Base-by-base conservation (phyloP, 108 stramenopile species). In the Pseudonitzschia multistriata region DNA sequence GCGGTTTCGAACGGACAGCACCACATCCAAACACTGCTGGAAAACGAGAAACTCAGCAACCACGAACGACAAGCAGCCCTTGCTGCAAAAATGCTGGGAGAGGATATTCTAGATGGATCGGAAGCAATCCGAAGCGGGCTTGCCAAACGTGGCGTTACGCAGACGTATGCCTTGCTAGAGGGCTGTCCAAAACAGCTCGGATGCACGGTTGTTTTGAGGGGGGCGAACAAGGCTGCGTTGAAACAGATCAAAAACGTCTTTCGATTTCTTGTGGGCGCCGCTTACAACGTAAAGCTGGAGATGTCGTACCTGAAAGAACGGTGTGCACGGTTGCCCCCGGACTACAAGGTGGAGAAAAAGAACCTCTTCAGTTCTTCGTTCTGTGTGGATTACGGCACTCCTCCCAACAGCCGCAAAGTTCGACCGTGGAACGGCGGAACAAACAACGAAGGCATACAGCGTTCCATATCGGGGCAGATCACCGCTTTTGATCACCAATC, bases 231-330 rank as follows among this genome's bases (percentile, higher is more conserved):
- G 17, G 73, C 69, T 36, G 85, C 91, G 10, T 74, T 98, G 64
- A 95, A 93, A 68, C 87, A 93, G 57, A 89, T 96, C 48, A 98
- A 98, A 70, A 40, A 74, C 39, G 92, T 97, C 15, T 74, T 96
- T 49, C 81, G 83, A 22, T 94, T 97, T 54, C 67, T 93, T 66
- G 81, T 98, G 30, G 83, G 82, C 60, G 83, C 84, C 19, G 94
- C 96, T 2, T 98, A 98, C 86, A 96, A 96, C 66, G 82, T 98
- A 72, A 88, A 90, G 59, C 86, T 98, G 19, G 98, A 98, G 79
- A 90, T 92, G 14, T 81, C 88, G 47, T 98, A 93, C 76, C 70
- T 96, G 47, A 72, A 78, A 60, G 96, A 96, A 66, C 90, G 97
- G 55, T 79, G 88, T 67, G 93, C 85, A 35, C 74, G 79, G 49